Conservation (phyloP, 2,329 filamentous ascomycete genomes). For the Fusarium pilosicola region DNA sequence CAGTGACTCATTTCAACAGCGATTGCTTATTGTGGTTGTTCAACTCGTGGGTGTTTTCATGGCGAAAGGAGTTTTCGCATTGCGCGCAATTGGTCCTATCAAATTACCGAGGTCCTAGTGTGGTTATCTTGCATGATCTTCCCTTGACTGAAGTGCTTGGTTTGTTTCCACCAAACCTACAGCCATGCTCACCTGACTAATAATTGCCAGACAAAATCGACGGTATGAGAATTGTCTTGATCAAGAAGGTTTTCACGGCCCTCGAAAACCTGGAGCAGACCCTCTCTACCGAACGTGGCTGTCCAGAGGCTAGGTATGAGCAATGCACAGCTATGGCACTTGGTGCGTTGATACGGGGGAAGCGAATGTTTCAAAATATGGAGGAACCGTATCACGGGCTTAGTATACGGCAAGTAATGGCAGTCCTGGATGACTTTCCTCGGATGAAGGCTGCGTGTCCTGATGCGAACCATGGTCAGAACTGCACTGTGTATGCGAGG, state of each 20-base stretch:
- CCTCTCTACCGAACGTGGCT: neutral
- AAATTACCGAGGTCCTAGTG: neutral
- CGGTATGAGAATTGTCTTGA: accelerated
- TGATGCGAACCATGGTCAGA: neutral
- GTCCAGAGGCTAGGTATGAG: neutral
- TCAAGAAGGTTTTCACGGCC: neutral
- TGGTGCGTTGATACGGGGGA: neutral
- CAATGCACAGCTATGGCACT: neutral
- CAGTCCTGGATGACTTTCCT: neutral
- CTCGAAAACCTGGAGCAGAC: neutral
- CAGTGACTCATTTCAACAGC: neutral
- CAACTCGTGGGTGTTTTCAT: neutral
- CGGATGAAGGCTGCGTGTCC: neutral
- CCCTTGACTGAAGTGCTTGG: neutral
- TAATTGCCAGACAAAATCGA: neutral
- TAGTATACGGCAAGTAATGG: neutral
- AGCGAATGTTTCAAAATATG: neutral
- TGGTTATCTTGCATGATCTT: neutral
- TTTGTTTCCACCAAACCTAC: neutral
- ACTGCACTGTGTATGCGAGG: neutral
- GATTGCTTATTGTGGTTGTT: neutral
- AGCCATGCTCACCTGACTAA: neutral
- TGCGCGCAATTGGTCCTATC: neutral
- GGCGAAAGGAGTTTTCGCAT: neutral
- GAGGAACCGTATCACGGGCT: neutral